phyloP scores from a whole-genome alignment of 805 yeast species.

The Zygosaccharomyces siamensis region DNA sequence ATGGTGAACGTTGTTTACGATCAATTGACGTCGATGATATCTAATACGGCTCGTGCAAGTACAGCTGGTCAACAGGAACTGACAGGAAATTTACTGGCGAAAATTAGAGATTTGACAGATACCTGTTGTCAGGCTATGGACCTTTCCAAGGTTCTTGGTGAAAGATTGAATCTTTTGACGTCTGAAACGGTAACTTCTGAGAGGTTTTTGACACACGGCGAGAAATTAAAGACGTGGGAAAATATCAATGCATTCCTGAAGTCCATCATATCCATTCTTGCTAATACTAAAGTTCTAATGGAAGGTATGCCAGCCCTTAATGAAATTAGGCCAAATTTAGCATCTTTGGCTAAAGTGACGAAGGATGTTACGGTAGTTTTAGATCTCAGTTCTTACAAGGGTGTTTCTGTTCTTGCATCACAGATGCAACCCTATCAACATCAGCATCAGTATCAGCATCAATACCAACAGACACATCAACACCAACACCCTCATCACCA shows the following conservation, averaged over 20 bases:
- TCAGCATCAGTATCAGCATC: conserved; percentile 11
- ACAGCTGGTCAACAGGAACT: conserved; percentile 40
- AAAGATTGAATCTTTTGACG: conserved; percentile 48
- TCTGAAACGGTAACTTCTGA: conserved; percentile 19
- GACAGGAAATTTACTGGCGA: conserved; percentile 40
- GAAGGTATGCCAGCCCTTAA: conserved; percentile 73
- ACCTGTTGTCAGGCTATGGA: conserved; percentile 80
- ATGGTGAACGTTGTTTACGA: conserved; percentile 75
- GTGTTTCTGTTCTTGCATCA: conserved; percentile 21
- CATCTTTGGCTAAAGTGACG: conserved; percentile 78
- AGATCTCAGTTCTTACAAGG: conserved; percentile 56
- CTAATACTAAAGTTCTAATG: conserved; percentile 77
- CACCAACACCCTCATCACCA: conserved; percentile 11
- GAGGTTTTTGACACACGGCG: conserved; percentile 42
- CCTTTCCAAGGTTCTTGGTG: conserved; percentile 62
- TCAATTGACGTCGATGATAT: conserved; percentile 63
- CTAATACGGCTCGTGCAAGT: conserved; percentile 55
- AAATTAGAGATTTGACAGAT: conserved; percentile 69
- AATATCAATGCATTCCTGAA: conserved; percentile 77
- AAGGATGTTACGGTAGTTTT: conserved; percentile 87
- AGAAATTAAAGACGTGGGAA: conserved; percentile 73
- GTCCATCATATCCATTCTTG: conserved; percentile 76
- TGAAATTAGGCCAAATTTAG: conserved; percentile 74
- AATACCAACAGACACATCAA: conserved; percentile 8
- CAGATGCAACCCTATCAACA: conserved; percentile 15